Evolutionary conservation across 352 stramenopile genomes (phyloP), one percentile per base, ranked within the genome.

Genomic region (Albugo candida): DNA sequence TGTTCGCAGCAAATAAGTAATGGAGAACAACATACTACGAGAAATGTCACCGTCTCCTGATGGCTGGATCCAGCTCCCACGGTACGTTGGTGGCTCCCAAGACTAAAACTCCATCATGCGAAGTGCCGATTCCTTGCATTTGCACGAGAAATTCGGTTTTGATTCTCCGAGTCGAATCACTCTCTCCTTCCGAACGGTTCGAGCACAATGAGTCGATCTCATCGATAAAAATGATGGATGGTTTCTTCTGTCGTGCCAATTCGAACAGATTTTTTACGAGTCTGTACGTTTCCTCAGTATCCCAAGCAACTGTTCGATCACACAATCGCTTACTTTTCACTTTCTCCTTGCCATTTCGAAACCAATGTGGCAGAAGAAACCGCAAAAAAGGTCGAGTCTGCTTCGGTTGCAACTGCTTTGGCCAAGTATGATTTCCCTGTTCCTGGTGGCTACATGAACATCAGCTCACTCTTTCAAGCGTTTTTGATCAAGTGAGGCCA

Each of bases 61-160:
- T 92, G 16, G 94, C 94, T 44, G 93, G 81, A 60, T 98, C 94
- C 14, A 98, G 60, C 51, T 99, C 94, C 93, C 94, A 98, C 17
- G 95, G 95, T 18, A 98, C 84, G 65, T 99, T 99, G 12, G 95
- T 99, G 13, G 95, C 95, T 21, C 86, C 93, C 41, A 98, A 79
- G 8, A 98, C 88, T 21, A 98, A 62, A 42, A 98, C 76, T 11
- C 88, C 79, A 37, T 87, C 79, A 51, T 94, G 68, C 1, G 87
- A 71, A 37, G 94, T 84, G 12, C 76, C 82, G 1, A 97, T 86
- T 20, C 95, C 94, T 62, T 99, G 93, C 76, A 98, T 93, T 58
- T 98, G 93, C 19, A 98, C 89, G 46, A 99, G 81, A 48, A 99
- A 98, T 67, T 99, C 94, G 11, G 94, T 98, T 59, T 98, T 98